Evolutionary conservation across 2,329 filamentous ascomycete species (phyloP).

Genomic region (Leptographium radiaticola): DNA sequence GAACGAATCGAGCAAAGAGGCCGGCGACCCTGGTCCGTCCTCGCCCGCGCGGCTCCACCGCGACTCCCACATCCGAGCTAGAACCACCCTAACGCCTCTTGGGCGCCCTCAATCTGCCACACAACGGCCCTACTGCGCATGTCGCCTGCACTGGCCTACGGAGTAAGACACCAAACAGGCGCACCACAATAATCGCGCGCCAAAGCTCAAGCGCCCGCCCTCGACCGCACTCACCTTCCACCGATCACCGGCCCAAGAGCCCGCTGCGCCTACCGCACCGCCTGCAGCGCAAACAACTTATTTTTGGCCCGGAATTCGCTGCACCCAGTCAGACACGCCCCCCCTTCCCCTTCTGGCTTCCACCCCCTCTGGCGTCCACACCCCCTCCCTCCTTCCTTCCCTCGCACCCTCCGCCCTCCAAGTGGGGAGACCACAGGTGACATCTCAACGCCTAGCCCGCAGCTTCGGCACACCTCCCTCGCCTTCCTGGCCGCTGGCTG

Average conservation of each 20-base stretch:
- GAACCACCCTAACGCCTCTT: not conserved
- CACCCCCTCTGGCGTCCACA: not conserved
- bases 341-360: not conserved
- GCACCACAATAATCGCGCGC: conserved; percentile 11
- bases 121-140: too few relatives aligned
- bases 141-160: too few relatives aligned
- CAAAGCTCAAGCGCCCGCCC: conserved; percentile 11
- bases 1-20: too few relatives aligned
- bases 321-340: not conserved
- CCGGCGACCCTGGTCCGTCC: too few relatives aligned
- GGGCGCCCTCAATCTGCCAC: not conserved
- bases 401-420: not conserved
- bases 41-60: too few relatives aligned
- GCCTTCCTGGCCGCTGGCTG: not conserved
- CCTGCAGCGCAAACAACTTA: not conserved
- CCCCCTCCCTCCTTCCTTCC: not conserved
- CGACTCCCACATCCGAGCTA: not conserved
- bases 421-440: conserved; percentile 5
- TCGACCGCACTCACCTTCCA: too few relatives aligned
- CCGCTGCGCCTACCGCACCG: too few relatives aligned
- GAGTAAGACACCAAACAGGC: conserved; percentile 2
- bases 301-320: conserved; percentile 6
- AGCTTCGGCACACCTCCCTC: conserved; percentile 7
- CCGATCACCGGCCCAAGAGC: too few relatives aligned
- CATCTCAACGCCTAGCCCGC: conserved; percentile 6